Evolutionary conservation across 495 filamentous ascomycete genomes (phyloP).

Genomic region (Emericellopsis terricola): DNA sequence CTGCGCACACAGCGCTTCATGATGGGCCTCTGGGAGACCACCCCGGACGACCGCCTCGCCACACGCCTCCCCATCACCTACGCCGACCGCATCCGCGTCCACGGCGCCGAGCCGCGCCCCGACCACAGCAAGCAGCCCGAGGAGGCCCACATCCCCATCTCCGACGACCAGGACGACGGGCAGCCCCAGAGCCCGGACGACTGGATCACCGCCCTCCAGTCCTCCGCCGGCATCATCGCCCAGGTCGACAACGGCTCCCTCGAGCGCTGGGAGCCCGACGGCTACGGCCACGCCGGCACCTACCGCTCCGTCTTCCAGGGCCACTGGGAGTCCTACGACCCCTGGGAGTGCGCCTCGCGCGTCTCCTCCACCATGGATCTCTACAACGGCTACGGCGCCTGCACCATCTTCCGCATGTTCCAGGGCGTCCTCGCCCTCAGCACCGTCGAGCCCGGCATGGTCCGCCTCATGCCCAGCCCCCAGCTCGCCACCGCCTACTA

Average conservation of each 20-base stretch:
- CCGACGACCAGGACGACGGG: slow-evolving; percentile 11
- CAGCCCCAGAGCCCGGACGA: slow-evolving; percentile 14
- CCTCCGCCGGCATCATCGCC: slow-evolving; percentile 28
- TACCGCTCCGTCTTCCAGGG: slow-evolving; percentile 63
- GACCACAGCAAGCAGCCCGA: slow-evolving; percentile 7
- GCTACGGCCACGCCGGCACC: slow-evolving; percentile 53
- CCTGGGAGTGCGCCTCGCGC: slow-evolving; percentile 65
- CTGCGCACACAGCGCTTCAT: slow-evolving; percentile 59
- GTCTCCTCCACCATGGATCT: slow-evolving; percentile 57
- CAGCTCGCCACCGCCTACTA: slow-evolving; percentile 66
- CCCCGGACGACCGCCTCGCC: slow-evolving; percentile 37
- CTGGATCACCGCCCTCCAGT: slow-evolving; percentile 23
- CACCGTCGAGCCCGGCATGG: slow-evolving; percentile 42
- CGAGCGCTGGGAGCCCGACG: slow-evolving; percentile 78
- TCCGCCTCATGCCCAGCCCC: slow-evolving; percentile 61
- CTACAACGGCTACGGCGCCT: slow-evolving; percentile 67
- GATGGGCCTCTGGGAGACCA: slow-evolving; percentile 70
- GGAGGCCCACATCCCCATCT: slow-evolving; percentile 8
- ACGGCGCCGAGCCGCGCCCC: slow-evolving; percentile 13
- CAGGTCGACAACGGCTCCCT: slow-evolving; percentile 77
- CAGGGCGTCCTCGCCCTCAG: slow-evolving; percentile 71
- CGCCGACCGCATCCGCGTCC: slow-evolving; percentile 70
- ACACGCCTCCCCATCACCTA: slow-evolving; percentile 55
- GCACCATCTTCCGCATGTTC: slow-evolving; percentile 75
- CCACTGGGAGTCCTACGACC: slow-evolving; percentile 72